phyloP scores from a whole-genome alignment of 2,329 filamentous ascomycete species.

The Apiospora rasikravindrae region DNA sequence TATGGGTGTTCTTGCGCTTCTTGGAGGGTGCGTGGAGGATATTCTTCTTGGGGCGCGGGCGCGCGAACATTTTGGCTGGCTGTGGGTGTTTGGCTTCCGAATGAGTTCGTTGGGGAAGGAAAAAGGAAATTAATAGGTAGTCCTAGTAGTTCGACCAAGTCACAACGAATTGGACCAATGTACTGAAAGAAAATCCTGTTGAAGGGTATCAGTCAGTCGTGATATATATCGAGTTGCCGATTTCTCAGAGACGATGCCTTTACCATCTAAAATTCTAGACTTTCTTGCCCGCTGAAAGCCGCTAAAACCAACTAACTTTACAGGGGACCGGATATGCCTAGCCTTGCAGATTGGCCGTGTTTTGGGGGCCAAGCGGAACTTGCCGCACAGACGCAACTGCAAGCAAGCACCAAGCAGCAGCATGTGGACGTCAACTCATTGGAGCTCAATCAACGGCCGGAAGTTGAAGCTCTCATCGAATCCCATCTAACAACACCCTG shows the following conservation, averaged over 20 bases:
- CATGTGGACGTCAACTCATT: conserved; percentile 3
- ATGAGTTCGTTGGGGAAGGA: background rate
- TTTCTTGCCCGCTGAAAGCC: conserved; percentile 16
- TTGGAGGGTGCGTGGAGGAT: conserved; percentile 65
- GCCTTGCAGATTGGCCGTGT: conserved; percentile 13
- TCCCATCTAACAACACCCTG: background rate
- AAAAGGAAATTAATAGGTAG: background rate
- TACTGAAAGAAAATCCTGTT: background rate
- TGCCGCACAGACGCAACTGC: conserved; percentile 20
- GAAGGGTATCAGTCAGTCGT: conserved; percentile 1
- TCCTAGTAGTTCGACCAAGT: too few relatives aligned
- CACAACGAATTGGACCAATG: too few relatives aligned
- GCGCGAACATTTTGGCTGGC: conserved; percentile 52
- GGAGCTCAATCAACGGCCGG: conserved; percentile 7
- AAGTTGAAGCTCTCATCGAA: conserved; percentile 14
- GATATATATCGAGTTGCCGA: background rate
- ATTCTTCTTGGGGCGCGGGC: conserved; percentile 63
- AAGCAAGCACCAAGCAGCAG: background rate
- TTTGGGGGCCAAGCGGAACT: conserved; percentile 14
- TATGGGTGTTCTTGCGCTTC: conserved; percentile 65
- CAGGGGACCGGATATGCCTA: conserved; percentile 17
- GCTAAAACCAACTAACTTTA: conserved; percentile 17
- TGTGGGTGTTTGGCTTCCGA: background rate
- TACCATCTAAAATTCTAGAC: conserved; percentile 14
- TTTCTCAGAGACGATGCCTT: background rate